Evolutionary conservation across 208 protist genomes (phyloP), one percentile per base, ranked within the genome.

Genomic region (Leishmania amazonensis): DNA sequence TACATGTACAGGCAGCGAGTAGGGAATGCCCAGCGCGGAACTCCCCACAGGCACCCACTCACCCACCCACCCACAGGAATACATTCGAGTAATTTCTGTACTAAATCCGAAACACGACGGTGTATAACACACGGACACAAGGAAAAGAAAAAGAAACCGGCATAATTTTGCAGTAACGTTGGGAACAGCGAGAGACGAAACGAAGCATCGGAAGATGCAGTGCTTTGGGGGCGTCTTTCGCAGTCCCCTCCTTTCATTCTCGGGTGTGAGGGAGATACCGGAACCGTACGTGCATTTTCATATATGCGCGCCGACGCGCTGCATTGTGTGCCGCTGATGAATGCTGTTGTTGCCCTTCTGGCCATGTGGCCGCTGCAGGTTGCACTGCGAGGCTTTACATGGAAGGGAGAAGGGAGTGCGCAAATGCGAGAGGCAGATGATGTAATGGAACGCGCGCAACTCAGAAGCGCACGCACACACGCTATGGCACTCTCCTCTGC

Each of bases 51-150:
- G n/a, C 21, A 35, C 62, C 7, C 6, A 35, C 31, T 35, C 60
- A 65, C n/a, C 6, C 28, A 62, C 57, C 28, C 28, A 8, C 19
- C 19, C 28, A 64, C 67, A 72, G 11, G 24, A 8, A 49, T 35
- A 24, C 17, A 72, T 53, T 53, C 68, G 68, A 54, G 40, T 74
- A 74, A 74, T 74, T 74, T 49, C 45, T 74, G 42, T 74, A 74
- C 21, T 74, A 74, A 74, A 31, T 15, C 45, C 28, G 15, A 19
- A n/a, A 53, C 1, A 49, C 28, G 45, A 21, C 21, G 68, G 45
- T 8, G 45, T 19, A 54, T 72, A 72, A 72, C 40, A 72, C 67
- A 45, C 67, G 24, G 6, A 58, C 71, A 58, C 28, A 76, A 35
- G 9, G 19, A 15, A 53, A 75, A 9, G 53, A 51, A 5, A 49